Evolutionary conservation across 2,329 filamentous ascomycete genomes (phyloP), one percentile per base, ranked within the genome.

Genomic region (Thelonectria discophora): DNA sequence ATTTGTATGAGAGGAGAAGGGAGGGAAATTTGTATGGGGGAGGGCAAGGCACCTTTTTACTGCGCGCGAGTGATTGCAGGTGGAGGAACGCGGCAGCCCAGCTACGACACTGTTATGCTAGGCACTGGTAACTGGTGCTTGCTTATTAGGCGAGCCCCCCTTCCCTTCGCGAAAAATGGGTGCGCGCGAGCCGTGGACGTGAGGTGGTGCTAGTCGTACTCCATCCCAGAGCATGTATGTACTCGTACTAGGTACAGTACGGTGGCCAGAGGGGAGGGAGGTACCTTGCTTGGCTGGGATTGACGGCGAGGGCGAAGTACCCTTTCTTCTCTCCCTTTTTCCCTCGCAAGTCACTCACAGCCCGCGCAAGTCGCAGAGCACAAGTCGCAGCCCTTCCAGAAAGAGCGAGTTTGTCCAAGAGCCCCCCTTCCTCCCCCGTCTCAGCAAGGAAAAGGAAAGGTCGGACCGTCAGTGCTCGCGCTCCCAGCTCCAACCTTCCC

Each of bases 1-100:
- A 80, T 82, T 85, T 86, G 84, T 86, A 86, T 86, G 84, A 84
- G 80, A 82, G 80, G 79, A 82, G 82, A 84, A 81, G 82, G 79
- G 75, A 78, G 78, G 79, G 78, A 71, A 80, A 80, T 80, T 77
- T 82, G 82, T 83, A 84, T 81, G 82, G 81, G 82, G 79, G 79
- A 72, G 75, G 77, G 78, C 79, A 78, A 78, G 79, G 80, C 80
- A 80, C 83, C 83, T 86, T 88, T 87, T 87, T 86, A 87, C 84
- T 86, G 84, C 84, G 84, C 81, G 82, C 77, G 82, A 82, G 82
- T 86, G 84, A 86, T 87, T 86, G 83, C 79, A 82, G 40, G 40
- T 74, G 75, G 70, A 71, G 70, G 69, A 71, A 69, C 68, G 69
- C 68, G 69, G 64, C 68, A 67, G 70, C 62, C 66, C 64, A 70